A percentile compares a stretch with the other conserved stretches of the same genome.
These are phyloP conservation scores for Gnomoniopsis smithogilvyi DNA, from an alignment of 2,329 filamentous ascomycete species.

Conservation along the genomic window DNA sequence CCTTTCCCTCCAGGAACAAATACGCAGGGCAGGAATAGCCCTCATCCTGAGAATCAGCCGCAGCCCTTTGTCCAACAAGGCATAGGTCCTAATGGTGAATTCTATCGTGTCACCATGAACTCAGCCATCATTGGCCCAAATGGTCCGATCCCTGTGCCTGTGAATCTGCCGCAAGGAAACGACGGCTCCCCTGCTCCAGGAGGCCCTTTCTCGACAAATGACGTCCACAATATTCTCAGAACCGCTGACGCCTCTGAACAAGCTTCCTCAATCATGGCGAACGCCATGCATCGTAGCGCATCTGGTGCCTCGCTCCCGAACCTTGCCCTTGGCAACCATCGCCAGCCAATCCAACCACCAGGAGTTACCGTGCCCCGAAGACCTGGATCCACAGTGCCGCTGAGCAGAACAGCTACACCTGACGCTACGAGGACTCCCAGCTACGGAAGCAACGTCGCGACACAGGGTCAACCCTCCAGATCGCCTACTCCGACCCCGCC, in stretches of 20 bases:
- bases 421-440: conserved; percentile 36
- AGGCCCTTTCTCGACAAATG: conserved; percentile 36
- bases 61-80: conserved; percentile 47
- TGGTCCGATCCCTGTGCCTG: conserved; percentile 15
- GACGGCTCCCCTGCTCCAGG: conserved; percentile 21
- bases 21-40: conserved; percentile 25
- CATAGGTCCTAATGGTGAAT: conserved; percentile 47
- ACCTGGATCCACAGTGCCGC: conserved; percentile 33
- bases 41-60: conserved; percentile 31
- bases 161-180: conserved; percentile 21
- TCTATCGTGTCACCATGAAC: conserved; percentile 51
- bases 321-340: conserved; percentile 31
- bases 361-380: conserved; percentile 40
- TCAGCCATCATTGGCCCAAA: conserved; percentile 30
- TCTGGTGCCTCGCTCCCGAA: conserved; percentile 42
- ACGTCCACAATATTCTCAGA: conserved; percentile 45
- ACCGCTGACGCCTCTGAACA: conserved; percentile 44
- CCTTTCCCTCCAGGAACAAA: conserved; percentile 20
- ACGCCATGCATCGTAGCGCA: conserved; percentile 49
- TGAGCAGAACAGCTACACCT: conserved; percentile 46
- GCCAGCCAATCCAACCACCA: conserved; percentile 29
- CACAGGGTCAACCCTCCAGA: conserved; percentile 19
- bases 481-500: conserved; percentile 29
- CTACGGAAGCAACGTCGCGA: conserved; percentile 25
- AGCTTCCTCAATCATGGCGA: conserved; percentile 39